Evolutionary conservation across 352 stramenopile species (phyloP).

Genomic region (Globisporangium paroecandrum): DNA sequence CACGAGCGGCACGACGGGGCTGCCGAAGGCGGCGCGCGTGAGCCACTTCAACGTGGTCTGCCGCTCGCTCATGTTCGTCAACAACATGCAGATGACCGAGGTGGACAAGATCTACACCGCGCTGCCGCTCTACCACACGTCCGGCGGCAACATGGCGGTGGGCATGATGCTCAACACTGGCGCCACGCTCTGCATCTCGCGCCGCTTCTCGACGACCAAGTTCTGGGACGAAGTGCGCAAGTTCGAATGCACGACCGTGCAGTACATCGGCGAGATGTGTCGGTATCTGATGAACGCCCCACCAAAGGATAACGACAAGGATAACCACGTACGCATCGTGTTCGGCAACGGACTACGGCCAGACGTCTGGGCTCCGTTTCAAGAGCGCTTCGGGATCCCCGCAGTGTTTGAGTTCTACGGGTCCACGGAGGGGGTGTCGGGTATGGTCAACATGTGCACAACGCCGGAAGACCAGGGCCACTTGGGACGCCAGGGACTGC

Average conservation of each 20-base stretch:
- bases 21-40: constrained; percentile 75
- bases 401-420: constrained; percentile 91
- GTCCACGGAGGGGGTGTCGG: constrained; percentile 84
- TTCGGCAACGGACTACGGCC: constrained; percentile 90
- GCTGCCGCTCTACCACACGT: constrained; percentile 83
- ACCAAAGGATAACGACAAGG: constrained; percentile 40
- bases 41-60: constrained; percentile 71
- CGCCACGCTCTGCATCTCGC: constrained; percentile 65
- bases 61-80: constrained; percentile 48
- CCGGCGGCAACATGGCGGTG: constrained; percentile 71
- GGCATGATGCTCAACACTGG: constrained; percentile 77
- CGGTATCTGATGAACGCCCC: constrained; percentile 74
- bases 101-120: constrained; percentile 73
- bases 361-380: constrained; percentile 86
- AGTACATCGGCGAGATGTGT: constrained; percentile 92
- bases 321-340: constrained; percentile 67
- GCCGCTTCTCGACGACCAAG: constrained; percentile 63
- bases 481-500: constrained; percentile 57
- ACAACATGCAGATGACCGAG: constrained; percentile 44
- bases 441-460: constrained; percentile 81
- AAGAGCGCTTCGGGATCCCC: constrained; percentile 82
- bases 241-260: constrained; percentile 71
- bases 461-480: constrained; percentile 51
- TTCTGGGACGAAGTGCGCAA: constrained; percentile 75
- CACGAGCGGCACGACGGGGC: constrained; percentile 77